Evolutionary conservation across 495 filamentous ascomycete genomes (phyloP), one percentile per base, ranked within the genome.

Genomic region (Podospora comata): DNA sequence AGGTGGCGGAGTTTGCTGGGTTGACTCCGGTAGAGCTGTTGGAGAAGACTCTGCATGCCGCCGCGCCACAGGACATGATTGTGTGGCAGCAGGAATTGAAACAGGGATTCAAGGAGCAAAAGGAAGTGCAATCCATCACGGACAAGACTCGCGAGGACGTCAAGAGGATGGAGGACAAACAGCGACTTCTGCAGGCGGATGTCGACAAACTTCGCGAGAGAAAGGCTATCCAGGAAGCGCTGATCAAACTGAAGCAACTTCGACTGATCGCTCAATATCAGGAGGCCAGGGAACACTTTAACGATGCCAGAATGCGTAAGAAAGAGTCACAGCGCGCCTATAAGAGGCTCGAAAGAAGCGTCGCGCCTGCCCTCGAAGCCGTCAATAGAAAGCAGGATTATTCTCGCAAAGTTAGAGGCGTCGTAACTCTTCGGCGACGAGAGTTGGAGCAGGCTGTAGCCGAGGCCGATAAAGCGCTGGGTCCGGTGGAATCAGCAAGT

Each of bases 1-100:
- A 93, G 73, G 96, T 99, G 5, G 92, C 92, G 27, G 93, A 97
- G 69, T 99, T 99, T 74, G 92, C 95, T 11, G 90, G 86, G 16
- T 84, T 97, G 69, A 90, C 87, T 6, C 91, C 93, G 0, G 81
- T 93, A n/a, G 91, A 96, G n/a, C 84, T 97, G 19, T 84, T 99
- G 2, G 81, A 85, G 54, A 90, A 93, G 61, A 99, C 95, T 0
- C 89, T 95, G 67, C 85, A 91, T 72, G 95, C 95, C 3, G 94
- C 93, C 20, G 95, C 92, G 3, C 87, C 91, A 0, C 84, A 88
- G 28, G 80, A 93, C 18, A 94, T 97, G 88, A 79, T 91, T 16
- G 78, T 87, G n/a, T 91, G 87, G 87, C 94, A 97, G 73, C 82
- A 88, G 1, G 74, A 86, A 54, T 80, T 99, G 27, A 94, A 92